Base-by-base conservation (phyloP, 2,329 filamentous ascomycete genomes). In the Ophiocordyceps camponoti-rufipedis region DNA sequence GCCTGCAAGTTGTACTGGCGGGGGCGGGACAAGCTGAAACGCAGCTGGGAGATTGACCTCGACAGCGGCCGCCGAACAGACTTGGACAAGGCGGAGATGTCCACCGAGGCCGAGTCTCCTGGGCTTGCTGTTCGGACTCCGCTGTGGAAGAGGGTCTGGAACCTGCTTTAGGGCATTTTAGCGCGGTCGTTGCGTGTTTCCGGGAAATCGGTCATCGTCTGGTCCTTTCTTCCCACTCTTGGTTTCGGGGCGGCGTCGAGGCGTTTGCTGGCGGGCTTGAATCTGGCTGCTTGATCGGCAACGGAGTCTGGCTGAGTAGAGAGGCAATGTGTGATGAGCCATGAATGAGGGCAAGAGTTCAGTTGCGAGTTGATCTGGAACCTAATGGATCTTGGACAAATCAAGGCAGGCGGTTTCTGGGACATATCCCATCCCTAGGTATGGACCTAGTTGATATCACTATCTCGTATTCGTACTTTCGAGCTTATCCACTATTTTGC, bases 51-150 rank as follows among this genome's bases (percentile, higher is more conserved):
- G 45, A 69, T 78, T 23, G 74, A 80, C 52, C 61, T 79, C 40
- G 66, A 71, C 43, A 69, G 70, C 2, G 75, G 75, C 1, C 65
- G 71, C 44, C 65, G 75, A 29, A 63, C 62, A 7, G 75, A 78
- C 54, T 49, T 78, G 42, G 73, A 78, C 32, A 64, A 68, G 48
- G 62, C 58, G 43, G 56, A 51, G 6, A 46, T 49, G 4, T 45
- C 49, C 4, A 18, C 51, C 1, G 59, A 60, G 44, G 57, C 65
- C 47, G 48, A 59, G 28, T 54, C 51, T 32, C 49, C 46, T 5
- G 57, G 46, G n/a, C 50, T 55, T 2, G 55, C 56, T 23, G 23
- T 3, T 3, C 50, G 55, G 16, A 50, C 51, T 13, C 52, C 65
- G 0, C 59, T 63, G 49, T 75, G 70, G 70, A 66, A 58, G 50